phyloP scores from a whole-genome alignment of 2,329 filamentous ascomycete genomes.

The Cadophora sp. region DNA sequence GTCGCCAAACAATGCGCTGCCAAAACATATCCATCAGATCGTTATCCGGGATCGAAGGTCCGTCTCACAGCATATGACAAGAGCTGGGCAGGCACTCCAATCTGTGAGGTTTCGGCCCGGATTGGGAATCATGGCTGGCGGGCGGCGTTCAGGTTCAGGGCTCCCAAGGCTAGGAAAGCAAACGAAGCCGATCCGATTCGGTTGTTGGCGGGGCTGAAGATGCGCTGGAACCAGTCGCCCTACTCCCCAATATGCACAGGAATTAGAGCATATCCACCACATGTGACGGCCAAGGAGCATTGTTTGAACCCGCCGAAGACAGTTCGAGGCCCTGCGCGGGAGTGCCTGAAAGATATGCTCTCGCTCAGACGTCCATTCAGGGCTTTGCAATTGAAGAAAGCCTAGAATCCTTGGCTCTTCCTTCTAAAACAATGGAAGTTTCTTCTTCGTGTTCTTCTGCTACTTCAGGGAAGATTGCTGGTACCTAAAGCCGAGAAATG shows the following conservation, averaged over 20 bases:
- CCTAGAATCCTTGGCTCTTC: neutral
- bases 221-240: constrained; percentile 9
- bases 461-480: neutral
- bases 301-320: neutral
- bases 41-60: neutral
- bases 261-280: no score
- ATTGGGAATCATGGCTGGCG: neutral
- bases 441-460: neutral
- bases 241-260: neutral
- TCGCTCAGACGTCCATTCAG: neutral
- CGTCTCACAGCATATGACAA: constrained; percentile 2
- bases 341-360: neutral
- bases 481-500: neutral
- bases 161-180: neutral
- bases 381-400: neutral
- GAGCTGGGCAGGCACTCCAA: neutral
- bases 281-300: constrained; percentile 3
- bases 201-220: neutral
- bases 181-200: constrained; percentile 10
- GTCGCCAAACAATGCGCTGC: neutral
- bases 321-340: neutral
- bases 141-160: neutral
- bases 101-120: constrained; percentile 6
- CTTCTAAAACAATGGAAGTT: neutral
- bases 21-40: neutral